Evolutionary conservation across 257 asterid genomes (phyloP).

Genomic region (Fraxinus anomala): DNA sequence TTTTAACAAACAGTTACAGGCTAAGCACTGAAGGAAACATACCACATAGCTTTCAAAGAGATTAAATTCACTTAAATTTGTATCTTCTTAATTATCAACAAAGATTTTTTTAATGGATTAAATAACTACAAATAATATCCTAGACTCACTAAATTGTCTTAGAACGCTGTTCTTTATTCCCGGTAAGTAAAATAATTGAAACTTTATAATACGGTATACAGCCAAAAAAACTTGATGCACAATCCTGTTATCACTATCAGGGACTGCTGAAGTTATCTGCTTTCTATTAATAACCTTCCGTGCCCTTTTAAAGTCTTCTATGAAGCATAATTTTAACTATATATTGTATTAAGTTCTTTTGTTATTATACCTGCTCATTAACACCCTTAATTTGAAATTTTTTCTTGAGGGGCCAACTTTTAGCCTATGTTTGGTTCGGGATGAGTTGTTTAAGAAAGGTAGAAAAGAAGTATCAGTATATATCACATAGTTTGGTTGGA

Average conservation of each 20-base stretch:
- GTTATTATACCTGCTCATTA: background rate
- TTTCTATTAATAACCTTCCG: background rate
- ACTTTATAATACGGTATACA: background rate
- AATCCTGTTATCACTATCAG: background rate
- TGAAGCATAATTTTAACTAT: background rate
- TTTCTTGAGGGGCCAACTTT: background rate
- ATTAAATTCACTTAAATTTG: background rate
- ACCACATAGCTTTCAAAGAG: background rate
- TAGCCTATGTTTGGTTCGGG: background rate
- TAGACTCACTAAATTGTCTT: background rate
- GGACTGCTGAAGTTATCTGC: background rate
- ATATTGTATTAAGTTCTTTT: background rate
- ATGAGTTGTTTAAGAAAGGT: background rate
- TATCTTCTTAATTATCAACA: too few relatives aligned
- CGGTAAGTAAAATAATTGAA: background rate
- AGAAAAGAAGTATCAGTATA: background rate
- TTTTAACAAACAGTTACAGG: background rate
- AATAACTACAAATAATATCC: background rate
- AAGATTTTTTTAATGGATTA: background rate
- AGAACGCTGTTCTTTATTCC: background rate
- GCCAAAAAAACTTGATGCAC: background rate
- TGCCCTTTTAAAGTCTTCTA: background rate
- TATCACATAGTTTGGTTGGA: background rate
- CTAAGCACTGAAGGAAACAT: background rate
- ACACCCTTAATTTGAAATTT: background rate